A percentile compares a stretch with the other conserved stretches of the same genome.
These are phyloP conservation scores for Podaxis mareebaensis DNA, from an alignment of 768 basidiomycete species.

Conservation along the genomic window DNA sequence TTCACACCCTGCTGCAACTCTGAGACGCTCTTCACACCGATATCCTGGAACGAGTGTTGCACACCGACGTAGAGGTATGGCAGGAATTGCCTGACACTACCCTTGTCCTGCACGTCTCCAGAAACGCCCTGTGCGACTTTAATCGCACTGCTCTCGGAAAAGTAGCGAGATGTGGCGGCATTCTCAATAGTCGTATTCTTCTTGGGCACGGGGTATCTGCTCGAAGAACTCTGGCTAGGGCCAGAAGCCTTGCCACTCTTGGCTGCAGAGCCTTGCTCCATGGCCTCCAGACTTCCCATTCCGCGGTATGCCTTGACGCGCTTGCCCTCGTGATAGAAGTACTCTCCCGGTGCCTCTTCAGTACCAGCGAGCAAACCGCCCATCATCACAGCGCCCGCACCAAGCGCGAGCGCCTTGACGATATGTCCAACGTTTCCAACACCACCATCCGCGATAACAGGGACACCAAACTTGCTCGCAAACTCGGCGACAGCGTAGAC, in stretches of 20 bases:
- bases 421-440: constrained; percentile 96
- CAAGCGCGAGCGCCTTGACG: constrained; percentile 93
- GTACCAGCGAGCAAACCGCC: constrained; percentile 95
- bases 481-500: constrained; percentile 97
- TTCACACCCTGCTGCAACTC: constrained; percentile 69
- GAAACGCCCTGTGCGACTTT: constrained; percentile 98
- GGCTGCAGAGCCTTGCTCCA: constrained; percentile 72
- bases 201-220: constrained; percentile 50
- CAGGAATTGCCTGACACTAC: constrained; percentile 88
- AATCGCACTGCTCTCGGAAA: constrained; percentile 88
- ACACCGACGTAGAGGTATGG: constrained; percentile 82
- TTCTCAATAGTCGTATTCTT: constrained; percentile 68
- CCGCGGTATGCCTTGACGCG: constrained; percentile 98
- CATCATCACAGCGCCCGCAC: constrained; percentile 99
- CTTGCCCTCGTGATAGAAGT: constrained; percentile 99
- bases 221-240: constrained; percentile 19
- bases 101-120: constrained; percentile 97
- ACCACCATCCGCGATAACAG: constrained; percentile 96
- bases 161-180: constrained; percentile 95
- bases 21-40: constrained; percentile 71
- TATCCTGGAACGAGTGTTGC: constrained; percentile 94
- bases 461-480: constrained; percentile 88
- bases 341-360: constrained; percentile 96
- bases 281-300: constrained; percentile 95
- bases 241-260: constrained; percentile 27